Evolutionary conservation across 352 stramenopile genomes (phyloP).

Genomic region (Pythium dissotocum): DNA sequence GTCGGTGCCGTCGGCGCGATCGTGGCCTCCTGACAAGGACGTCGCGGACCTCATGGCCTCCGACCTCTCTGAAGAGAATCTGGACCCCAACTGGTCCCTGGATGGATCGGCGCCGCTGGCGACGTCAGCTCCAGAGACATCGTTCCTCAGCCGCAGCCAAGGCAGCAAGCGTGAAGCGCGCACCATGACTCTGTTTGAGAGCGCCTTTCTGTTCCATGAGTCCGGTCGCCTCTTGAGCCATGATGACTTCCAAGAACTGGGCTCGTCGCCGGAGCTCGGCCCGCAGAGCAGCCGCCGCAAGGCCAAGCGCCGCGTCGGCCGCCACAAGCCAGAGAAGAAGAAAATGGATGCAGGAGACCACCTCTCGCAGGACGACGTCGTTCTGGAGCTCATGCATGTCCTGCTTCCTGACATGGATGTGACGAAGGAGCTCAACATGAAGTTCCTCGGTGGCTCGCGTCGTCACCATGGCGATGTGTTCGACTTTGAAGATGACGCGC

Average conservation of each 20-base stretch:
- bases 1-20: conserved; percentile 50
- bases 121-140: conserved; percentile 49
- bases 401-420: conserved; percentile 72
- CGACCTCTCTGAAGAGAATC: conserved; percentile 37
- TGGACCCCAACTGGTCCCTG: conserved; percentile 32
- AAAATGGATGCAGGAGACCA: conserved; percentile 31
- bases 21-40: conserved; percentile 45
- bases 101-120: conserved; percentile 28
- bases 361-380: conserved; percentile 59
- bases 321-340: conserved; percentile 58
- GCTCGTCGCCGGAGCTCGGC: conserved; percentile 47
- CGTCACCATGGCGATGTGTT: conserved; percentile 59
- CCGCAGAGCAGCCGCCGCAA: conserved; percentile 43
- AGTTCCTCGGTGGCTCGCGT: conserved; percentile 49
- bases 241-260: conserved; percentile 69
- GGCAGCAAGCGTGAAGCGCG: conserved; percentile 46
- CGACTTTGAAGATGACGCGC: conserved; percentile 67
- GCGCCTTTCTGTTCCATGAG: conserved; percentile 76
- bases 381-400: conserved; percentile 75
- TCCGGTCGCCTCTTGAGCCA: conserved; percentile 68
- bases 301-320: conserved; percentile 60
- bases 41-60: conserved; percentile 10
- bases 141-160: conserved; percentile 30
- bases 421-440: conserved; percentile 77
- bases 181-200: conserved; percentile 81